These are phyloP conservation scores for Aphanoascus verrucosus DNA, from an alignment of 2,329 filamentous ascomycete genomes.

Conservation along the genomic window DNA sequence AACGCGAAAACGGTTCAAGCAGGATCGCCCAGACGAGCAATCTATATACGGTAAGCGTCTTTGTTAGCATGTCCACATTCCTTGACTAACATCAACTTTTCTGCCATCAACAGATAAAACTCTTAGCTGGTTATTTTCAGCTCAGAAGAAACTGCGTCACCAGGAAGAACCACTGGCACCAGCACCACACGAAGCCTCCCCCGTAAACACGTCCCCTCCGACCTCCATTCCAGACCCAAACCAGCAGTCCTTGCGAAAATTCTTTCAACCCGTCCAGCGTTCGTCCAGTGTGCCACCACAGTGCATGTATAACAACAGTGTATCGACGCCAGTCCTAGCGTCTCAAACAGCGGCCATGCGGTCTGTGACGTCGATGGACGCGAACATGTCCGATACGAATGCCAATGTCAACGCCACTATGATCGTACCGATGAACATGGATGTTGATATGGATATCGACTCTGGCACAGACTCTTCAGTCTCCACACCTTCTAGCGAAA, in stretches of 20 bases:
- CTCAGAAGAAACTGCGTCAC: constrained; percentile 26
- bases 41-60: constrained; percentile 42
- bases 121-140: constrained; percentile 34
- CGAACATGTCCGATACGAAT: background rate
- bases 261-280: constrained; percentile 27
- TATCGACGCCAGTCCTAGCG: background rate
- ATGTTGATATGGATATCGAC: constrained; percentile 24
- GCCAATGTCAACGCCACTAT: background rate
- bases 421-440: constrained; percentile 10
- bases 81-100: constrained; percentile 11
- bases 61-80: background rate
- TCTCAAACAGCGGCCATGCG: background rate
- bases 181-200: constrained; percentile 3
- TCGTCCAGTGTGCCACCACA: constrained; percentile 11
- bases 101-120: constrained; percentile 28
- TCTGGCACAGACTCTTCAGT: constrained; percentile 16
- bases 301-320: background rate
- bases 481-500: constrained; percentile 16
- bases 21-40: constrained; percentile 48
- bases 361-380: background rate
- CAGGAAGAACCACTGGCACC: background rate
- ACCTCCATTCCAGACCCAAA: constrained; percentile 26
- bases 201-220: constrained; percentile 21
- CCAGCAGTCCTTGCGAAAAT: constrained; percentile 32
- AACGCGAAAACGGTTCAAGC: constrained; percentile 49